These are phyloP conservation scores for Blastomyces silverae DNA, from an alignment of 2,329 filamentous ascomycete genomes.

Conservation along the genomic window DNA sequence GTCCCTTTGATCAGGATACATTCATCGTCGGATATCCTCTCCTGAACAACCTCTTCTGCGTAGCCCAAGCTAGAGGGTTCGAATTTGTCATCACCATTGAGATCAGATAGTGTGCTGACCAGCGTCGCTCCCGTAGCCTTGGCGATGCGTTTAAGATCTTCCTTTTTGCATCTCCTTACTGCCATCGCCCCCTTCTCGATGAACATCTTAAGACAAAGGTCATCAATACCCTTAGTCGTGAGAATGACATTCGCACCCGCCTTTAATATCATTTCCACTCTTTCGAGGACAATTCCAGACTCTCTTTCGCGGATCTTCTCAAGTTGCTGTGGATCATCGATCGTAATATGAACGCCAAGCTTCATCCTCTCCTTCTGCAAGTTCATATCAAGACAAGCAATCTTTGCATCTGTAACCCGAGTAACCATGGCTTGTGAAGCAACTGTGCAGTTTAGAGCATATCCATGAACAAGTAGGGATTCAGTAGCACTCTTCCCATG, in stretches of 20 bases:
- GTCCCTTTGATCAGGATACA: conserved; percentile 96
- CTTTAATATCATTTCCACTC: conserved; percentile 96
- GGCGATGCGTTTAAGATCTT: conserved; percentile 90
- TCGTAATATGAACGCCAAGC: conserved; percentile 94
- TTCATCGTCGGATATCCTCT: conserved; percentile 97
- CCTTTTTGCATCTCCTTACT: conserved; percentile 95
- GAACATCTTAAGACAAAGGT: conserved; percentile 89
- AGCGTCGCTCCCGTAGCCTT: conserved; percentile 92
- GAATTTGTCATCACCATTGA: conserved; percentile 97
- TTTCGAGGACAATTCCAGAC: conserved; percentile 84
- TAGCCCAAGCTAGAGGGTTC: conserved; percentile 82
- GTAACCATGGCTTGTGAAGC: conserved; percentile 98
- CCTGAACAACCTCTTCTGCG: conserved; percentile 94
- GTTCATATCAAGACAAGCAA: conserved; percentile 96
- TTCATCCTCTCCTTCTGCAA: conserved; percentile 99
- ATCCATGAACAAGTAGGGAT: conserved; percentile 87
- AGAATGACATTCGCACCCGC: conserved; percentile 92
- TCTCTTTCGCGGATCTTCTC: conserved; percentile 95
- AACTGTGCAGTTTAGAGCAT: conserved; percentile 97
- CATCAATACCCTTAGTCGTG: conserved; percentile 98
- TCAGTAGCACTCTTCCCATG: conserved; percentile 85
- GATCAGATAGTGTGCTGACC: conserved; percentile 84
- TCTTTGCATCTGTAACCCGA: conserved; percentile 85
- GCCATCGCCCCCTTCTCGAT: conserved; percentile 94
- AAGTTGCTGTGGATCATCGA: conserved; percentile 93